Conservation (phyloP, 2,329 filamentous ascomycete genomes). For the Diaporthe capsici region DNA sequence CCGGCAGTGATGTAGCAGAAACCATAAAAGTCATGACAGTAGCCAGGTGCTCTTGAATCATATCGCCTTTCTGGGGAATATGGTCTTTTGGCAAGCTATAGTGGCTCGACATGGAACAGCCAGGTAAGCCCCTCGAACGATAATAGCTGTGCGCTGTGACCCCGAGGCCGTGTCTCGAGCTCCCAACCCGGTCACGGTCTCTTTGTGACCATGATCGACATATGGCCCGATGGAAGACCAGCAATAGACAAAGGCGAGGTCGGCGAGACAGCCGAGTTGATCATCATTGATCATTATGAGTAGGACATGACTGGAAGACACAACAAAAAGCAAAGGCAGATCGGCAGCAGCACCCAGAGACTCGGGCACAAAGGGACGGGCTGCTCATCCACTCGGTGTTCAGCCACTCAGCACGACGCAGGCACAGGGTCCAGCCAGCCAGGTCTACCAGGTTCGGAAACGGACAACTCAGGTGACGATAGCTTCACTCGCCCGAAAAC, state of each 20-base stretch:
- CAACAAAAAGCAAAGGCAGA: slow-evolving; percentile 4
- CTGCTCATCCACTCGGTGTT: background rate
- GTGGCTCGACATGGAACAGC: background rate
- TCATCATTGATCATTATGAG: background rate
- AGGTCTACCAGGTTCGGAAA: background rate
- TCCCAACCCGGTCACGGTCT: background rate
- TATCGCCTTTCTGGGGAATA: background rate
- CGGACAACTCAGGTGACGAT: slow-evolving; percentile 12
- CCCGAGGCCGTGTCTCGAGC: background rate
- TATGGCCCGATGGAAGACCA: background rate
- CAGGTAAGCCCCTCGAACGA: background rate
- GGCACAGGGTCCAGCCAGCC: background rate
- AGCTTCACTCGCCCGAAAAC: slow-evolving; percentile 24
- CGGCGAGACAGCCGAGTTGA: background rate
- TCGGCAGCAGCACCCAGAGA: background rate
- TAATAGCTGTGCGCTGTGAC: background rate
- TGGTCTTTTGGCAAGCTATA: slow-evolving; percentile 9
- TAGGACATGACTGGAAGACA: background rate
- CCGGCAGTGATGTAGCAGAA: too few species aligned
- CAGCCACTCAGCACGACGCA: slow-evolving; percentile 22
- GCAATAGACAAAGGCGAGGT: background rate
- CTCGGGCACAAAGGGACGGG: slow-evolving; percentile 1
- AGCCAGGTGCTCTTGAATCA: background rate
- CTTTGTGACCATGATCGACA: background rate
- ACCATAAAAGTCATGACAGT: too few species aligned